phyloP scores from a whole-genome alignment of 2,329 filamentous ascomycete genomes.

The Fusarium goolgardi region DNA sequence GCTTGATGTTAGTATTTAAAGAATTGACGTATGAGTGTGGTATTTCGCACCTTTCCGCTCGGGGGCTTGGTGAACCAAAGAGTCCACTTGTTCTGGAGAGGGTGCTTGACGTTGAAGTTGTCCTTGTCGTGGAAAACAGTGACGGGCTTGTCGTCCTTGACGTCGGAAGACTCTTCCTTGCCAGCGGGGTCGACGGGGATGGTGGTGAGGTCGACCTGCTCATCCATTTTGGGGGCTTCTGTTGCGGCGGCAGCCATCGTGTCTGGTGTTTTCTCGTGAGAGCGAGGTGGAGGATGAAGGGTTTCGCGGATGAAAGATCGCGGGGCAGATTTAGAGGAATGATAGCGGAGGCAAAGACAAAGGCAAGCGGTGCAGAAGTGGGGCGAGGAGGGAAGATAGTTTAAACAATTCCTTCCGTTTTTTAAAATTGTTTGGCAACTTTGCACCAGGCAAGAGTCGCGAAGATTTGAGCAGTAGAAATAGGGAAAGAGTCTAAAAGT shows the following conservation, averaged over 20 bases:
- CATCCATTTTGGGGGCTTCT: constrained; percentile 54
- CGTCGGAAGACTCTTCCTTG: constrained; percentile 63
- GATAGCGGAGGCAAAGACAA: constrained; percentile 31
- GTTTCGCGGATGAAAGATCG: constrained; percentile 42
- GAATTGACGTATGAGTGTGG: constrained; percentile 3
- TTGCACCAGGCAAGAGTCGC: constrained; percentile 56
- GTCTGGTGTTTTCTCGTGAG: constrained; percentile 26
- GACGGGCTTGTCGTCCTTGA: constrained; percentile 72
- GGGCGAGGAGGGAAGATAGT: constrained; percentile 35
- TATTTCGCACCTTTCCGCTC: constrained; percentile 81
- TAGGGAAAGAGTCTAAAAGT: constrained; percentile 26
- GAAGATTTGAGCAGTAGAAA: constrained; percentile 17
- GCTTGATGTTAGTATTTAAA: constrained; percentile 27
- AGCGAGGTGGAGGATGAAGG: constrained; percentile 22
- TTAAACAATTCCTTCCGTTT: constrained; percentile 47
- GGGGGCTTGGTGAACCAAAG: constrained; percentile 99
- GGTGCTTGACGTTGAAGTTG: constrained; percentile 99
- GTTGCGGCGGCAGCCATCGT: constrained; percentile 54
- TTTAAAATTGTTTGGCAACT: constrained; percentile 42
- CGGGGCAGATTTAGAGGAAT: constrained; percentile 47
- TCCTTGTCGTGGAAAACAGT: constrained; percentile 98
- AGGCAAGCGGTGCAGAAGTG: constrained; percentile 36
- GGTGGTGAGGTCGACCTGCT: constrained; percentile 75
- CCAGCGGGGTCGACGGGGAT: constrained; percentile 75
- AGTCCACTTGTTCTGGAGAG: constrained; percentile 96